Evolutionary conservation across 2,329 filamentous ascomycete genomes (phyloP), one percentile per base, ranked within the genome.

Genomic region (Paecilomyces variotii): DNA sequence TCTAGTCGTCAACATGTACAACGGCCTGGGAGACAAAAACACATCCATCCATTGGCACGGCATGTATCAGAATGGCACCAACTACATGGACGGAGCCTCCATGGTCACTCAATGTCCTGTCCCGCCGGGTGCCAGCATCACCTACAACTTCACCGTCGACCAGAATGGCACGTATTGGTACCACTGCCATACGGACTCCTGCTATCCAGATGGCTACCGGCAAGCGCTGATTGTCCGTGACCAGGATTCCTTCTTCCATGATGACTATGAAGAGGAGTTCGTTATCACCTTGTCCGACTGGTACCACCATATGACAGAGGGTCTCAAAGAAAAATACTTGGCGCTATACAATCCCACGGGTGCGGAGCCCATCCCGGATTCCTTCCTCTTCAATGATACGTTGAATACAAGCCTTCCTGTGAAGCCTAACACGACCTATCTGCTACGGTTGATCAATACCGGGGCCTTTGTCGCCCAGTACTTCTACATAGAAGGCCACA

Each of bases 31-130:
- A 11, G 88, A 91, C 63, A 71, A 82, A 63, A 82, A 80, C 11
- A 87, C 87, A 7, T 83, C 81, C 39, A 78, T 92, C 4, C 89
- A 93, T 68, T 92, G 89, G 70, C 89, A 93, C 64, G 89, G 89
- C 14, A 80, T 93, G 62, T 90, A 85, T 67, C 88, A 91, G 68
- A 89, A 89, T 63, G 87, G 87, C 10, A 89, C 87, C 0, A 89
- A 85, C 59, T 80, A 80, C 58, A 89, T 90, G 86, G 89, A 93
- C 66, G 89, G 89, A 0, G 82, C 87, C 1, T 78, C 84, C 0
- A 86, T 83, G 35, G 80, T 89, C 4, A 87, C 83, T 0, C 87
- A 89, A 68, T 89, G 86, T 61, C 80, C 82, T 0, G 86, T 91
- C 53, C 79, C 83, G 0, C 84, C 87, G 0, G 84, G 84, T 0